A percentile compares a stretch with the other conserved stretches of the same genome.
These are phyloP conservation scores for Diaporthe capsici DNA, from an alignment of 2,329 filamentous ascomycete species.

Conservation along the genomic window DNA sequence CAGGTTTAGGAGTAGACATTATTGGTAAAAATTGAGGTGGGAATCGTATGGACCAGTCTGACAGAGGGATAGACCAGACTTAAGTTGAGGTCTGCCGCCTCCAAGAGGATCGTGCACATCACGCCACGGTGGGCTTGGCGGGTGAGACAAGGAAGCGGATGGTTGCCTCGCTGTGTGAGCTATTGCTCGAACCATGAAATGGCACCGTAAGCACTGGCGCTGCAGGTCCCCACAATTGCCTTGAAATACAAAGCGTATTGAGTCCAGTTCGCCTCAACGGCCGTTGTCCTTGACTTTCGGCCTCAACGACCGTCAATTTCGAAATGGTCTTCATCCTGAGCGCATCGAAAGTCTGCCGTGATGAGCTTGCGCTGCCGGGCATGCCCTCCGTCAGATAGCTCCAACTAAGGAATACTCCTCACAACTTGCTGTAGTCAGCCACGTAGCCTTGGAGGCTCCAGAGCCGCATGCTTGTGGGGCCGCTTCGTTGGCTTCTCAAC, in stretches of 20 bases:
- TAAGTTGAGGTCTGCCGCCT: background rate
- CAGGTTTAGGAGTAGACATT: background rate
- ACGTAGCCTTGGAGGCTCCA: slow-evolving; percentile 74
- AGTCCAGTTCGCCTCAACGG: background rate
- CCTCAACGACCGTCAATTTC: background rate
- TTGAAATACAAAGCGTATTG: no score
- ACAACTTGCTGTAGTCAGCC: slow-evolving; percentile 32
- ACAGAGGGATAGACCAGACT: background rate
- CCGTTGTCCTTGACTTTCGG: background rate
- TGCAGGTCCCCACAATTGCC: background rate
- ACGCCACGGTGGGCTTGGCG: slow-evolving; percentile 4
- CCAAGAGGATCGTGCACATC: background rate
- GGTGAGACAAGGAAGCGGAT: background rate
- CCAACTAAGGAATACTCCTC: background rate
- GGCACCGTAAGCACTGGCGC: background rate
- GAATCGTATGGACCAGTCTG: background rate
- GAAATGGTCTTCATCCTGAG: background rate
- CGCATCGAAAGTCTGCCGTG: background rate
- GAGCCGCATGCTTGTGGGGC: slow-evolving; percentile 63
- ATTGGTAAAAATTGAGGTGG: background rate
- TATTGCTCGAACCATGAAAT: no score
- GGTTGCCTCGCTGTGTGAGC: background rate
- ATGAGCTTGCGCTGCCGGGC: no score
- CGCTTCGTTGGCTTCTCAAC: slow-evolving; percentile 58
- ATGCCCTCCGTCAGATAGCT: no score